Percentiles rank a stretch among this genome's conserved stretches.
These are phyloP conservation scores for Drechslerella dactyloides DNA, from an alignment of 2,329 filamentous ascomycete species.

Conservation along the genomic window DNA sequence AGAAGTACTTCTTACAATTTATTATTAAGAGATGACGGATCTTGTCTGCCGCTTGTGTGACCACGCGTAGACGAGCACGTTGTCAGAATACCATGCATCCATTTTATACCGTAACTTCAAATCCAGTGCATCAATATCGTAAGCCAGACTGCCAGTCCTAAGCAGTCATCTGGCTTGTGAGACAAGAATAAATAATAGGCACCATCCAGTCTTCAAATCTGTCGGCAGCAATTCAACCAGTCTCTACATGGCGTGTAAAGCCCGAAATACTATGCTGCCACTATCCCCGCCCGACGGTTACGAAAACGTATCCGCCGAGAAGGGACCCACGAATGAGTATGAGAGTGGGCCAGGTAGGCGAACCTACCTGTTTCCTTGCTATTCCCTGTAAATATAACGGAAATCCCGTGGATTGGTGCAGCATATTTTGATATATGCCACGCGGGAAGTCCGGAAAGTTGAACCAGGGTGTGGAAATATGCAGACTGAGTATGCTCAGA, in stretches of 20 bases:
- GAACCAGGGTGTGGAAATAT: slow-evolving; percentile 42
- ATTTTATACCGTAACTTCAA: too few species aligned
- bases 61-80: too few species aligned
- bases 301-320: not conserved
- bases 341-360: slow-evolving; percentile 33
- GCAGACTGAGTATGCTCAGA: too few species aligned
- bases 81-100: too few species aligned
- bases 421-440: not conserved
- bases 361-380: slow-evolving; percentile 20
- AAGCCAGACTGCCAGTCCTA: too few species aligned
- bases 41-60: too few species aligned
- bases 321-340: slow-evolving; percentile 48
- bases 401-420: slow-evolving; percentile 43
- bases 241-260: slow-evolving; percentile 30
- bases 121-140: too few species aligned
- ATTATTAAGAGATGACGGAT: too few species aligned
- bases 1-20: too few species aligned
- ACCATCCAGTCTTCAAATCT: not conserved
- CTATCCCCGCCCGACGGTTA: too few species aligned
- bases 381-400: slow-evolving; percentile 51
- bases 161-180: not conserved
- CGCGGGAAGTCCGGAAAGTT: slow-evolving; percentile 50
- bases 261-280: slow-evolving; percentile 47
- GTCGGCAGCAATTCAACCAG: slow-evolving; percentile 43
- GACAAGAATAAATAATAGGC: not conserved